Evolutionary conservation across 1,284 basidiomycete genomes (phyloP).

Genomic region (Leccinum griseonigrum): DNA sequence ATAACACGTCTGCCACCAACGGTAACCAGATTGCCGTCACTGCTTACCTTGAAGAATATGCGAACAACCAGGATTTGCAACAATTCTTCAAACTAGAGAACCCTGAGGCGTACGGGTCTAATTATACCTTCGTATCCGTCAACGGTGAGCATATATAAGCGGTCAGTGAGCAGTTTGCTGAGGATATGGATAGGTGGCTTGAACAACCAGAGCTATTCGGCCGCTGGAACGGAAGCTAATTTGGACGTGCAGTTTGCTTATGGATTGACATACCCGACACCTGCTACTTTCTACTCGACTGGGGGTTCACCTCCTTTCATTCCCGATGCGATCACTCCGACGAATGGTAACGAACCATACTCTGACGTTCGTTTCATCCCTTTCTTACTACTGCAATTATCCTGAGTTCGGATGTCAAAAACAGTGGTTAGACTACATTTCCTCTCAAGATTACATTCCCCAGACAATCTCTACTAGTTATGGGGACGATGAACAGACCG

Average conservation of each 20-base stretch:
- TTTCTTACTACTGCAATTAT: neutral
- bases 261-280: constrained; percentile 51
- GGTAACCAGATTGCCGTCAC: constrained; percentile 56
- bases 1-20: constrained; percentile 33
- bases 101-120: constrained; percentile 27
- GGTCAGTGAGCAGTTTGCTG: neutral
- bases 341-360: constrained; percentile 66
- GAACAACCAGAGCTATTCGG: constrained; percentile 55
- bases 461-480: constrained; percentile 36
- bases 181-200: constrained; percentile 40
- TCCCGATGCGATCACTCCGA: constrained; percentile 41
- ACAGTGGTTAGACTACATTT: constrained; percentile 62
- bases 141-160: constrained; percentile 35
- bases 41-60: constrained; percentile 53
- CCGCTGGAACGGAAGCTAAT: constrained; percentile 67
- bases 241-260: constrained; percentile 69
- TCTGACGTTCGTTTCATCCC: constrained; percentile 35
- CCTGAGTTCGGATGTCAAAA: constrained; percentile 14
- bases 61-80: constrained; percentile 54
- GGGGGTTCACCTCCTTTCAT: constrained; percentile 57
- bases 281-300: constrained; percentile 60
- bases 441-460: constrained; percentile 34
- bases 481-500: constrained; percentile 68
- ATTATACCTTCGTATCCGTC: constrained; percentile 42
- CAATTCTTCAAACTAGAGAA: constrained; percentile 49